Evolutionary conservation across 202 grass and related monocot genomes (phyloP), one percentile per base, ranked within the genome.

Genomic region (Eragrostis tef): DNA sequence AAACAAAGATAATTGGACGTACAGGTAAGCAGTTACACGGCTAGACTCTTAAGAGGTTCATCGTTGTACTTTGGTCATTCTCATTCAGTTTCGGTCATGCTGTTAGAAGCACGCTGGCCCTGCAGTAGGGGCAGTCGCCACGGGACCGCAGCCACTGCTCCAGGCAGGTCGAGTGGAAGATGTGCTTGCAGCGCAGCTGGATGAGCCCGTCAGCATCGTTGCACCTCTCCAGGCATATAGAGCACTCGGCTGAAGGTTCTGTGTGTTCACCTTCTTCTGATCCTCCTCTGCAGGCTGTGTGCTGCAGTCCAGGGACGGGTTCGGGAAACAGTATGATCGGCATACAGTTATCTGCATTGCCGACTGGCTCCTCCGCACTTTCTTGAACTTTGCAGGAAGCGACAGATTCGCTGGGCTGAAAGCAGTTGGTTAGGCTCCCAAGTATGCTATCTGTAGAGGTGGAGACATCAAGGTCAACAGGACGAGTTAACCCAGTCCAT

Each of bases 141-240:
- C 78, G 88, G 12, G 83, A 78, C 20, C 6, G 80, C 27, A 96
- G 72, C 93, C 93, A 96, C 36, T 53, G 67, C 22, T 66, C 80
- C 31, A 96, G 76, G 88, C 93, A 96, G 2, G 15, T 70, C 10
- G 88, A 90, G 79, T 91, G 93, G 66, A 96, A 96, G 46, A 86
- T 42, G 46, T 96, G 93, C 58, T 87, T 85, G 80, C 93, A 96
- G 15, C 39, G 78, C 54, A 96, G 88, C 75, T 78, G 83, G 0
- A 79, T 77, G 66, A 93, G 73, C 5, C 87, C 72, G 0, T 81
- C 79, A 5, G 20, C 66, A 15, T 80, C 73, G 0, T 60, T 9
- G 42, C 88, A 92, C 49, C 75, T 79, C 77, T 96, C 90, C 48
- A 96, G 76, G 72, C 93, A 96, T 75, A 96, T 96, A 20, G 81